A percentile compares a stretch with the other conserved stretches of the same genome.
These are phyloP conservation scores for Neurospora sp. DNA, from an alignment of 495 filamentous ascomycete genomes.

Conservation along the genomic window DNA sequence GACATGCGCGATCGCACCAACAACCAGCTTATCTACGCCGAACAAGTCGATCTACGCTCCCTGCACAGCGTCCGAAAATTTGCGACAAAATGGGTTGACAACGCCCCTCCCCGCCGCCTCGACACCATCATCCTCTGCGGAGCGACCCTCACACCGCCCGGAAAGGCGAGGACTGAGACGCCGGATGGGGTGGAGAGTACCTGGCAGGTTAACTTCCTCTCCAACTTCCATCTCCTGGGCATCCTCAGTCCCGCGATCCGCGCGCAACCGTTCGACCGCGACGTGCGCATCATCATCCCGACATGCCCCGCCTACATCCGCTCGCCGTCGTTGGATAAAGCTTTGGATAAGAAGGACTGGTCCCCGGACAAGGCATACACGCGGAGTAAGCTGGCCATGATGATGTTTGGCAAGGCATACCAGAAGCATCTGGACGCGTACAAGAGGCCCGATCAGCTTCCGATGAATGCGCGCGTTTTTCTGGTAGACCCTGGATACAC, in stretches of 20 bases:
- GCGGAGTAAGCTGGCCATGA: slow-evolving; percentile 80
- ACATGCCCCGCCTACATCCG: slow-evolving; percentile 81
- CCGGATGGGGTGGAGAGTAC: slow-evolving; percentile 74
- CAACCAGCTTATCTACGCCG: slow-evolving; percentile 88
- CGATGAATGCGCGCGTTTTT: slow-evolving; percentile 69
- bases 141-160: slow-evolving; percentile 58
- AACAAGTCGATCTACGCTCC: slow-evolving; percentile 82
- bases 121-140: slow-evolving; percentile 90
- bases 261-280: slow-evolving; percentile 85
- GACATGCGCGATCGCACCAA: slow-evolving; percentile 71
- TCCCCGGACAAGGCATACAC: slow-evolving; percentile 53
- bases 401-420: slow-evolving; percentile 77
- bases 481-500: slow-evolving; percentile 77
- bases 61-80: slow-evolving; percentile 84
- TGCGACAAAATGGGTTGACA: slow-evolving; percentile 98
- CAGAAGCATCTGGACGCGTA: slow-evolving; percentile 81
- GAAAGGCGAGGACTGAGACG: slow-evolving; percentile 43
- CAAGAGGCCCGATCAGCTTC: slow-evolving; percentile 68
- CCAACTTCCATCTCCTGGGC: slow-evolving; percentile 88
- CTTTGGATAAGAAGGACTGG: slow-evolving; percentile 39
- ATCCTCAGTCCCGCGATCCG: slow-evolving; percentile 81
- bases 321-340: slow-evolving; percentile 47
- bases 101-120: slow-evolving; percentile 78
- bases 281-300: slow-evolving; percentile 78
- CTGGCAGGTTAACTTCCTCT: slow-evolving; percentile 91